A percentile compares a stretch with the other conserved stretches of the same genome.
These are phyloP conservation scores for Hypholoma sublateritium DNA, from an alignment of 768 basidiomycete genomes.

Conservation along the genomic window DNA sequence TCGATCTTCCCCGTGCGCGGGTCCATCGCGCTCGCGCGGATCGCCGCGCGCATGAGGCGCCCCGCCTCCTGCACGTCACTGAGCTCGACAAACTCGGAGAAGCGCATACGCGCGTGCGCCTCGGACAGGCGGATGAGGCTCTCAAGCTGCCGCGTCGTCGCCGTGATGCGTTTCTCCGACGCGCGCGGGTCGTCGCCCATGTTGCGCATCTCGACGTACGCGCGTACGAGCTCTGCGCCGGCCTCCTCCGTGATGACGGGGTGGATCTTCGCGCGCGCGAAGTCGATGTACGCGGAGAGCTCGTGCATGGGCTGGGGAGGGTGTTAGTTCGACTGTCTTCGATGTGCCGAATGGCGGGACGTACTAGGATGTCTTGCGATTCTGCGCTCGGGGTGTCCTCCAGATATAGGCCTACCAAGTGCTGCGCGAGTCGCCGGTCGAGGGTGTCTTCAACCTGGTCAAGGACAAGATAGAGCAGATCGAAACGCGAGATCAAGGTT, in stretches of 20 bases:
- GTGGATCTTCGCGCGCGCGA: slow-evolving; percentile 82
- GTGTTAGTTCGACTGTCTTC: not conserved
- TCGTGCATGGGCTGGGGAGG: slow-evolving; percentile 75
- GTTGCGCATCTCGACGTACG: slow-evolving; percentile 93
- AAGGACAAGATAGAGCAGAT: slow-evolving; percentile 91
- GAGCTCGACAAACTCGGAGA: slow-evolving; percentile 83
- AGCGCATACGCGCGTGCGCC: slow-evolving; percentile 95
- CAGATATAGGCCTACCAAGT: slow-evolving; percentile 90
- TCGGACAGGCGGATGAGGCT: slow-evolving; percentile 96
- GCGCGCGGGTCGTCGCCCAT: slow-evolving; percentile 87
- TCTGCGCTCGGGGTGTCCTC: slow-evolving; percentile 79
- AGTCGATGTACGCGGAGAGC: slow-evolving; percentile 92
- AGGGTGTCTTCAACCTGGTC: slow-evolving; percentile 90
- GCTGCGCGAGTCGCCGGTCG: slow-evolving; percentile 87
- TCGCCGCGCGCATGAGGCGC: slow-evolving; percentile 95
- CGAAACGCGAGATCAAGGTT: slow-evolving; percentile 96
- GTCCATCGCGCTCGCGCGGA: slow-evolving; percentile 93
- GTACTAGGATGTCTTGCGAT: slow-evolving; percentile 74
- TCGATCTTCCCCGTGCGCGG: slow-evolving; percentile 97
- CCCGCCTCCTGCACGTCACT: slow-evolving; percentile 88
- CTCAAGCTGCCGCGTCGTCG: slow-evolving; percentile 96
- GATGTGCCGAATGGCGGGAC: slow-evolving; percentile 21
- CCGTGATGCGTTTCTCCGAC: slow-evolving; percentile 93
- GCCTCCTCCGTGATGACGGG: slow-evolving; percentile 88
- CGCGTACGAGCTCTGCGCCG: slow-evolving; percentile 76